Conservation (phyloP, 345 rosid genomes). For the Citrus maxima region DNA sequence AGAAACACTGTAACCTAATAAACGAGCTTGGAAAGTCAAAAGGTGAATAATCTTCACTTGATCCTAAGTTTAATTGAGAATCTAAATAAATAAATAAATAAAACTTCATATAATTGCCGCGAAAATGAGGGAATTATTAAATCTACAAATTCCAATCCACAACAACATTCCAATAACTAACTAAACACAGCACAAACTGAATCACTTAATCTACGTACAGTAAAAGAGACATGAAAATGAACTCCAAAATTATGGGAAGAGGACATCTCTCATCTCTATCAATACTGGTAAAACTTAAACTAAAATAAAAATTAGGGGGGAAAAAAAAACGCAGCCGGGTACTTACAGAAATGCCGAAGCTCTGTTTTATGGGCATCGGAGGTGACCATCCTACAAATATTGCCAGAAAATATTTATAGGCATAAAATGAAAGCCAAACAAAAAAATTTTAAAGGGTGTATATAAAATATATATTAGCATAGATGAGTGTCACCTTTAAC, state of each 20-base stretch:
- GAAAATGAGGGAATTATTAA: not conserved
- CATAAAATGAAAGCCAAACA: too few species aligned
- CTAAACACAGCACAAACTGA: not conserved
- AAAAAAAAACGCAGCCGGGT: not conserved
- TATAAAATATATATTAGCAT: not conserved
- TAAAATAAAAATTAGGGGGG: not conserved
- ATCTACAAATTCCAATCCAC: not conserved
- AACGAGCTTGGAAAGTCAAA: too few species aligned
- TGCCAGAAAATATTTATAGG: too few species aligned
- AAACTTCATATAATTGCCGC: too few species aligned
- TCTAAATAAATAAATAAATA: too few species aligned
- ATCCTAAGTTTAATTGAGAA: too few species aligned
- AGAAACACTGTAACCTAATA: too few species aligned
- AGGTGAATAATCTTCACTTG: too few species aligned
- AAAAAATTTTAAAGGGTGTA: not conserved
- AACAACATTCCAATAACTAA: not conserved
- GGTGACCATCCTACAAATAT: conserved; percentile 13
- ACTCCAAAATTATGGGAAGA: not conserved
- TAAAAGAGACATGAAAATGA: not conserved
- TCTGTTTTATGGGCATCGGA: not conserved
- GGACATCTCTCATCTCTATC: too few species aligned
- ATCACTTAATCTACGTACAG: not conserved
- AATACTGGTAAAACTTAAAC: too few species aligned
- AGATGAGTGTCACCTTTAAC: conserved; percentile 3
- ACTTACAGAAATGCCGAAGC: conserved; percentile 16